Evolutionary conservation across 2,329 filamentous ascomycete species (phyloP).

Genomic region (Aspergillus puulaauensis): DNA sequence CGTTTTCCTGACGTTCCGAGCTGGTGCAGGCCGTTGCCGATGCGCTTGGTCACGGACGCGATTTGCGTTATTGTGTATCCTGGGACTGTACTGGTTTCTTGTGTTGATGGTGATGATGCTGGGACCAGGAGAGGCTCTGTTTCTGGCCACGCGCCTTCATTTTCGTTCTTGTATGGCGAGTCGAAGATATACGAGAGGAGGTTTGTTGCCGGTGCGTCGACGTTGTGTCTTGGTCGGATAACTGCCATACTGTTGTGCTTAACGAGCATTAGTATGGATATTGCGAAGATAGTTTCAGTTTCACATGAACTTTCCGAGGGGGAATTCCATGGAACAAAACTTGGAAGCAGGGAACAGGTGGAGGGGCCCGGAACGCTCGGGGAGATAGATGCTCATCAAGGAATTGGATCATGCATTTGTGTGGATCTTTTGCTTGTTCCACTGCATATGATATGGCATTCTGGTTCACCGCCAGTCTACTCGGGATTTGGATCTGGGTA

Average conservation of each 20-base stretch:
- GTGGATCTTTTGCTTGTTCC: too few species aligned
- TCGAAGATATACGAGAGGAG: not conserved
- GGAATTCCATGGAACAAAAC: not conserved
- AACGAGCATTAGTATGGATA: not conserved
- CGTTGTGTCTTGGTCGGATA: not conserved
- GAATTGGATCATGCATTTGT: too few species aligned
- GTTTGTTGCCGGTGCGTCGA: not conserved
- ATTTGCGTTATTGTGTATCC: not conserved
- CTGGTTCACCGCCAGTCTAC: too few species aligned
- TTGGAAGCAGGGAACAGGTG: not conserved
- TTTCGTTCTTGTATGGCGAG: not conserved
- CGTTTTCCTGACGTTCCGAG: not conserved
- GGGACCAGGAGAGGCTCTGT: not conserved
- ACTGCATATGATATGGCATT: too few species aligned
- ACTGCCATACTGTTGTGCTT: not conserved
- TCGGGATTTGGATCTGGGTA: too few species aligned
- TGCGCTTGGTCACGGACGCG: not conserved
- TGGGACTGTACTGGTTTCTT: too few species aligned
- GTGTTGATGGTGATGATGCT: too few species aligned
- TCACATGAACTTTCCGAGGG: not conserved
- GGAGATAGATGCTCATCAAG: not conserved
- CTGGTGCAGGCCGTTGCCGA: not conserved
- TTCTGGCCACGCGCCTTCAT: not conserved
- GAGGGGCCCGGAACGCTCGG: not conserved
- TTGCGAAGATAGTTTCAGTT: not conserved